Evolutionary conservation across 225 moss, liverwort and hornwort genomes (phyloP), one percentile per base, ranked within the genome.

Genomic region (Polytrichum commune): DNA sequence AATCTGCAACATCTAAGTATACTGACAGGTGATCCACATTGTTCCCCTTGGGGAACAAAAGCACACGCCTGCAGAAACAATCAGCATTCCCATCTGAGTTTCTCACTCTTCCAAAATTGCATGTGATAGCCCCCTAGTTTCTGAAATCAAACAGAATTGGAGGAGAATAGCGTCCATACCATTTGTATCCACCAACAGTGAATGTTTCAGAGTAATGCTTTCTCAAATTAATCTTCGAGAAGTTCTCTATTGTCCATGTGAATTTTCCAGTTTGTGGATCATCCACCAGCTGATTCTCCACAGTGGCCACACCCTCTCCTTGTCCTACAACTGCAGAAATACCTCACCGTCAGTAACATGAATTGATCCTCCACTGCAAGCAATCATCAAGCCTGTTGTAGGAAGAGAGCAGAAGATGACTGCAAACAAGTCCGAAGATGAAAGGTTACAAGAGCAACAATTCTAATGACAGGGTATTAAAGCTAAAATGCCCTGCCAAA

Each of bases 11-110:
- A 85, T 97, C 97, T 81, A 97, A 82, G 80, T 97, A 97, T 66
- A 97, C 86, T 68, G 97, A 97, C 28, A 97, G 86, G 68, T 97
- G 97, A 84, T 97, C 97, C 82, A 97, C 97, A 81, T 97, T 97
- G 76, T 97, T 97, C 58, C 97, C 97, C 77, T 91, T 92, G 18
- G 97, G 97, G 81, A 94, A 97, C 80, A 97, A 84, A 63, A 97
- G 84, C 30, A 97, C 94, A 30, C 97, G 97, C 97, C 97, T 97
- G 94, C 85, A 79, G 16, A 58, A 62, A 62, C 71, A 62, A 46
- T 53, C 30, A 57, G 10, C 8, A 30, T 9, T 57, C 7, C 69
- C 62, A 28, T 19, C 20, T 70, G 24, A 70, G 69, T 28, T 19
- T 57, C 69, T 69, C 6, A 32, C 1, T 7, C 18, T 26, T 28